Evolutionary conservation across 768 basidiomycete species (phyloP).

Genomic region (Tulasnella sp.): DNA sequence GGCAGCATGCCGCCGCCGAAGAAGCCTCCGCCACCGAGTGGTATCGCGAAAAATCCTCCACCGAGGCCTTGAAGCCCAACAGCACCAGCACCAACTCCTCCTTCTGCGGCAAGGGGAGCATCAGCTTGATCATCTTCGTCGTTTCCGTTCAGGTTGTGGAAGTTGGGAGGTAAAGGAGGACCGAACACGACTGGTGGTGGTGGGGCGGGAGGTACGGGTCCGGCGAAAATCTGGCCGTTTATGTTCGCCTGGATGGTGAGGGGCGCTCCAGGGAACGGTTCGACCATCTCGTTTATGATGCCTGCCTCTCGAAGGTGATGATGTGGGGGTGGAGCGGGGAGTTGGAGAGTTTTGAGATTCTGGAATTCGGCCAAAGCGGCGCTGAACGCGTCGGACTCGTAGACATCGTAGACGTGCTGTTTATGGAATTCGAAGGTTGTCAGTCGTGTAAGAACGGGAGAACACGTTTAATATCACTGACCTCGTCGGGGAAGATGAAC

Average conservation of each 20-base stretch:
- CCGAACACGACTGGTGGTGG: conserved; percentile 9
- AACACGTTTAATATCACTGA: background rate
- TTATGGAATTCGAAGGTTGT: background rate
- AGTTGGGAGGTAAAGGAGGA: conserved; percentile 12
- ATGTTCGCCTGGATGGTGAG: conserved; percentile 7
- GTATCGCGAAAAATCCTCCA: background rate
- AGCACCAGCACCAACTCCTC: background rate
- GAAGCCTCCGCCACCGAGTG: background rate
- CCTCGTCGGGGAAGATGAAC: conserved; percentile 8
- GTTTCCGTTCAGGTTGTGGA: background rate
- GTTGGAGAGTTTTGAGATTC: conserved; percentile 21
- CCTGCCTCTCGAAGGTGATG: conserved; percentile 20
- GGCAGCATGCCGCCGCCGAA: background rate
- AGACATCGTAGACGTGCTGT: conserved; percentile 14
- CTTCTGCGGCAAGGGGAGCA: no score
- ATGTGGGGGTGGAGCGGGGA: conserved; percentile 16
- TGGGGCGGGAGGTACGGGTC: background rate
- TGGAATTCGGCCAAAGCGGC: background rate
- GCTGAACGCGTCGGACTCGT: conserved; percentile 10
- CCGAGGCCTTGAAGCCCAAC: background rate
- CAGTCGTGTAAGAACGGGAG: background rate
- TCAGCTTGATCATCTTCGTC: no score
- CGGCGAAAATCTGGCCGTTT: conserved; percentile 15
- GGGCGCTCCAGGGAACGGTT: background rate
- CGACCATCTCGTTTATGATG: background rate